Conservation (phyloP, 192 early-diverging fungal genomes). For the Funneliformis mosseae region DNA sequence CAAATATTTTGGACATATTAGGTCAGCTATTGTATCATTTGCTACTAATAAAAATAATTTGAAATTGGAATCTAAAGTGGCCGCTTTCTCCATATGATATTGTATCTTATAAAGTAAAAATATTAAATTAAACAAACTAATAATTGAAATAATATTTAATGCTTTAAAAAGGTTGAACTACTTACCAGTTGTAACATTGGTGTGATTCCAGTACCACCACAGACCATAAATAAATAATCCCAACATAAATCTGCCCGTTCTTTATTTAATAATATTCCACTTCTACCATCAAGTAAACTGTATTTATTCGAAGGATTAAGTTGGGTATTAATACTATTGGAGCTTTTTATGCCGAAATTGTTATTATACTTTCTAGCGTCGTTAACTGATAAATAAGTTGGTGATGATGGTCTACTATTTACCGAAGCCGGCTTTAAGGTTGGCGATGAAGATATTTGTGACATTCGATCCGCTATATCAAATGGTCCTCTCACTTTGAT, state of each 20-base stretch:
- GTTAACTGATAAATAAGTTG: background rate
- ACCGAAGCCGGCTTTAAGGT: background rate
- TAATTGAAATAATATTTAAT: background rate
- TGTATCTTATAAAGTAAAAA: background rate
- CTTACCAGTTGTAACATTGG: conserved; percentile 78
- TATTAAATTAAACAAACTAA: too few species aligned
- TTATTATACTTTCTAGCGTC: background rate
- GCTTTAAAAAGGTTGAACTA: background rate
- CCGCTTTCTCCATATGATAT: background rate
- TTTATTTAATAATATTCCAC: conserved; percentile 16
- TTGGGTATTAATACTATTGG: background rate
- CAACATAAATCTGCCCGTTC: conserved; percentile 14
- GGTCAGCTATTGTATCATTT: background rate
- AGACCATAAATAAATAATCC: conserved; percentile 68
- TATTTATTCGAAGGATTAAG: background rate
- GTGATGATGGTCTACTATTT: background rate
- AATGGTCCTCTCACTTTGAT: conserved; percentile 26
- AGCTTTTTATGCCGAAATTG: background rate
- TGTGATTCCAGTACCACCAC: conserved; percentile 90
- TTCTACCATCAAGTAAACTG: background rate
- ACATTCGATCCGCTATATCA: conserved; percentile 19
- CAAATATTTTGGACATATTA: background rate
- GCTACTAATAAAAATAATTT: background rate
- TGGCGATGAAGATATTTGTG: background rate
- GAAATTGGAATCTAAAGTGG: background rate